Percentiles rank a stretch among this genome's conserved stretches.
These are phyloP conservation scores for Metschnikowia kofuensis DNA, from an alignment of 805 yeast species.

Conservation along the genomic window DNA sequence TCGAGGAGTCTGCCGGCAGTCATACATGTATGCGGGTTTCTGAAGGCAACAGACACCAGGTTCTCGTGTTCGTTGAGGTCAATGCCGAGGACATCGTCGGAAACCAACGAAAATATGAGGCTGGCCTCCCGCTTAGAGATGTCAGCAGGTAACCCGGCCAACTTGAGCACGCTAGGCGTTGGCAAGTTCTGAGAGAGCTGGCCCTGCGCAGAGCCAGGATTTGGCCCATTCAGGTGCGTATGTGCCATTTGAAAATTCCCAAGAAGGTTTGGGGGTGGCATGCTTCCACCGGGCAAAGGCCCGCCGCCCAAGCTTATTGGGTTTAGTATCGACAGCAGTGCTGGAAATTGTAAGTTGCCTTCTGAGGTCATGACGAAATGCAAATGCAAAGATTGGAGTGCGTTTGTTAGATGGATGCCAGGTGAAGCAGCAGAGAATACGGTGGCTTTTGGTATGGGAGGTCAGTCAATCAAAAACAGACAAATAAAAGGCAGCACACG, in stretches of 20 bases:
- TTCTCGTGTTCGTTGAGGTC: conserved; percentile 32
- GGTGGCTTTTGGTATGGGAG: too few relatives aligned
- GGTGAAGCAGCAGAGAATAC: too few relatives aligned
- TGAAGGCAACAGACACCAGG: conserved; percentile 34
- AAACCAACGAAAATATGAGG: conserved; percentile 65
- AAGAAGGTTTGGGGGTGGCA: conserved; percentile 5
- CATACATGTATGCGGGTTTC: conserved; percentile 36
- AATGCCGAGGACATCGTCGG: conserved; percentile 51
- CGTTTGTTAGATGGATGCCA: too few relatives aligned
- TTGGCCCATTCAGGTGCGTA: conserved; percentile 4
- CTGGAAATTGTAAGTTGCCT: conserved; percentile 13
- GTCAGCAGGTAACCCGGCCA: conserved; percentile 63
- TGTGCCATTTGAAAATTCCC: conserved; percentile 2
- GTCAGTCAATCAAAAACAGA: too few relatives aligned
- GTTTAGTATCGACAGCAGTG: conserved; percentile 11
- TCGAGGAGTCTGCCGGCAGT: conserved; percentile 40
- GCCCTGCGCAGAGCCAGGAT: conserved; percentile 2
- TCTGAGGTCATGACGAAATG: conserved; percentile 14
- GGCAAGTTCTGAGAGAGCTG: not conserved
- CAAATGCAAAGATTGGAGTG: not conserved
- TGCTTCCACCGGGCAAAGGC: not conserved
- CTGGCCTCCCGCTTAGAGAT: conserved; percentile 64
- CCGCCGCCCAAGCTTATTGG: conserved; percentile 8
- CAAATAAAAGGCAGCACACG: too few relatives aligned
- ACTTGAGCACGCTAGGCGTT: conserved; percentile 11